A percentile compares a stretch with the other conserved stretches of the same genome.
These are phyloP conservation scores for Ilex asprella DNA, from an alignment of 257 asterid genomes.

Conservation along the genomic window DNA sequence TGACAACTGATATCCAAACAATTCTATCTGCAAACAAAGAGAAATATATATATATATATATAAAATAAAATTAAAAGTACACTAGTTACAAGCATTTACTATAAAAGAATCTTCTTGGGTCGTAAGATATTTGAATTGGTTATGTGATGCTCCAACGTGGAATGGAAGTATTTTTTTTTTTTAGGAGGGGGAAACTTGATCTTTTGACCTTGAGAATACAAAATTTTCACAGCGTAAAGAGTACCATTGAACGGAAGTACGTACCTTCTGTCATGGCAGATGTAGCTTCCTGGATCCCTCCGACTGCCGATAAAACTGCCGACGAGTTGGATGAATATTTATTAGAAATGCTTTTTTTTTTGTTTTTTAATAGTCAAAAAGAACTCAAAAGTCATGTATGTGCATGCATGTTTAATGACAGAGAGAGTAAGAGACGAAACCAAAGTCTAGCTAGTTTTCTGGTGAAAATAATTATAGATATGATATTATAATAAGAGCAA, in stretches of 20 bases:
- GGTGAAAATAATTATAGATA: neutral
- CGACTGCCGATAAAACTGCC: conserved; percentile 34
- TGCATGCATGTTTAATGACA: too few species aligned
- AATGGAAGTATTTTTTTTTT: too few species aligned
- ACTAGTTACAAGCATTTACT: neutral
- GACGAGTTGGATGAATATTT: neutral
- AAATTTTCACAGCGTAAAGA: too few species aligned
- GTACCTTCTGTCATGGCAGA: conserved; percentile 16
- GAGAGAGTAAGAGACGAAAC: too few species aligned
- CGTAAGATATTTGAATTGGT: too few species aligned
- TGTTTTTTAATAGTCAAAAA: neutral
- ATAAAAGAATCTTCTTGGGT: neutral
- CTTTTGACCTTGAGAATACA: too few species aligned
- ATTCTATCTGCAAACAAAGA: conserved; percentile 30
- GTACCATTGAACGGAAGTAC: too few species aligned
- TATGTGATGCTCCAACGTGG: too few species aligned
- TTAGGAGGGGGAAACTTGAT: neutral
- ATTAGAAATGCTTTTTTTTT: too few species aligned
- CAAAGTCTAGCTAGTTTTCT: neutral
- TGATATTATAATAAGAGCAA: neutral
- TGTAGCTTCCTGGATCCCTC: conserved; percentile 19
- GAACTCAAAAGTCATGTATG: neutral
- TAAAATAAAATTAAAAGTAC: too few species aligned
- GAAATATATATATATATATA: too few species aligned
- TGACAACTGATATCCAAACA: conserved; percentile 41